Evolutionary conservation across 2,329 filamentous ascomycete species (phyloP).

Genomic region (Magnaporthiopsis rhizophila): DNA sequence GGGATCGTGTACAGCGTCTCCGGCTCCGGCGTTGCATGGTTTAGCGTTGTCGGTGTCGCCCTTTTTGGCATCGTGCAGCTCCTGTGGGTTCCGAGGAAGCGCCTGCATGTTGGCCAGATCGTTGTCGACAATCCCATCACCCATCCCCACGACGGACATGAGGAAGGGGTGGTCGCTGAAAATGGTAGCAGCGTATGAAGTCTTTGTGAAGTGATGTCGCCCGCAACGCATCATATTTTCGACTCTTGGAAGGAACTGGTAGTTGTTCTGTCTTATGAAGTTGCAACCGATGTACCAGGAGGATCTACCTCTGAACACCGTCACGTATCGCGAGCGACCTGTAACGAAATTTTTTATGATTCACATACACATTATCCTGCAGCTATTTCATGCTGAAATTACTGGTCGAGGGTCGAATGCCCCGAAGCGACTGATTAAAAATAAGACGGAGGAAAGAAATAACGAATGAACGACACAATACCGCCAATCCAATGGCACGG

Average conservation of each 20-base stretch:
- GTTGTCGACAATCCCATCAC: constrained; percentile 5
- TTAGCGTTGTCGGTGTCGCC: constrained; percentile 1
- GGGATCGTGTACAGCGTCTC: neutral
- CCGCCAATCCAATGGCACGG: neutral
- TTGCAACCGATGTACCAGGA: neutral
- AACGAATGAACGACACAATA: neutral
- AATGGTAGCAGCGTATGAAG: neutral
- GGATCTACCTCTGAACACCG: neutral
- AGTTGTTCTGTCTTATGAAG: neutral
- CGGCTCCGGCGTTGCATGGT: constrained; percentile 1
- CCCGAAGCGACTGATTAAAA: neutral
- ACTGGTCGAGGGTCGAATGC: too few species aligned
- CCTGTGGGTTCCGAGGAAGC: neutral
- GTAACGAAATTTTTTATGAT: neutral
- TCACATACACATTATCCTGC: too few species aligned
- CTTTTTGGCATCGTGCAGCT: constrained; percentile 4
- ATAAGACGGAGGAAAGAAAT: neutral
- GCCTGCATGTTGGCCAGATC: constrained; percentile 1
- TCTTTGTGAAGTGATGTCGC: neutral
- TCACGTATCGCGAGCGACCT: neutral
- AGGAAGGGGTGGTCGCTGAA: neutral
- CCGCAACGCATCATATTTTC: neutral
- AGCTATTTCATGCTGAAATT: too few species aligned
- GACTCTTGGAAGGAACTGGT: neutral
- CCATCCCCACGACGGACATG: neutral